Conservation (phyloP, 1,284 basidiomycete genomes). For the Ustilago xerochloae region DNA sequence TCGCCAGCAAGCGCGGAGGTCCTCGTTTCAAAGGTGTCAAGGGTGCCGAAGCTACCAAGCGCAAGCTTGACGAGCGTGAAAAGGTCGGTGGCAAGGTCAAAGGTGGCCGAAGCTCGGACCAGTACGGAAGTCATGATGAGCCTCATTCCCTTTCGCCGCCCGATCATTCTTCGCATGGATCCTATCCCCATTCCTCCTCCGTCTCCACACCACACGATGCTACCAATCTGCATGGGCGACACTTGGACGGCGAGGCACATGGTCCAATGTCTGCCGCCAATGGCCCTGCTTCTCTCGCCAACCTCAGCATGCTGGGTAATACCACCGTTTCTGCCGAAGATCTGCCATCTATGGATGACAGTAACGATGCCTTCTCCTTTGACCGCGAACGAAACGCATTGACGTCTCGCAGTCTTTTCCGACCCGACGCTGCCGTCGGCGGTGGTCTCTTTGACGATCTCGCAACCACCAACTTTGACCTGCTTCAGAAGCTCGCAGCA, state of each 20-base stretch:
- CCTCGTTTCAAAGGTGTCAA: constrained; percentile 61
- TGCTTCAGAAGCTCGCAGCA: constrained; percentile 50
- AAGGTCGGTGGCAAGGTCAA: constrained; percentile 32
- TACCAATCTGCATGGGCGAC: constrained; percentile 1
- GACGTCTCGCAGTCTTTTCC: constrained; percentile 29
- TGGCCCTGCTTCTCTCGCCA: constrained; percentile 12
- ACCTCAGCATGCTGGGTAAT: constrained; percentile 6
- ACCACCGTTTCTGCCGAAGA: constrained; percentile 4
- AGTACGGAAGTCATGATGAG: constrained; percentile 30
- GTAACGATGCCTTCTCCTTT: constrained; percentile 31
- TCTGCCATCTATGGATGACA: constrained; percentile 12
- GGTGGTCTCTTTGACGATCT: constrained; percentile 51
- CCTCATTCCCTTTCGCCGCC: constrained; percentile 32
- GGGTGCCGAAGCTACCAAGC: constrained; percentile 50
- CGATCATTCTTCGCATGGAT: constrained; percentile 19
- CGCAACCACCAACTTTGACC: constrained; percentile 53
- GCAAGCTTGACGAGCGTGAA: constrained; percentile 51
- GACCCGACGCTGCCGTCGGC: constrained; percentile 18
- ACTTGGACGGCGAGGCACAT: neutral
- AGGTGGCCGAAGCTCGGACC: constrained; percentile 8
- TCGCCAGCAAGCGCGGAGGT: constrained; percentile 58
- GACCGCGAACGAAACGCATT: constrained; percentile 37
- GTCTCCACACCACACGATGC: constrained; percentile 23
- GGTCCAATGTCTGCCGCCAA: neutral
- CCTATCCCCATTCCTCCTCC: constrained; percentile 7